Evolutionary conservation across 2,329 filamentous ascomycete species (phyloP).

Genomic region (Trichoderma koningii): DNA sequence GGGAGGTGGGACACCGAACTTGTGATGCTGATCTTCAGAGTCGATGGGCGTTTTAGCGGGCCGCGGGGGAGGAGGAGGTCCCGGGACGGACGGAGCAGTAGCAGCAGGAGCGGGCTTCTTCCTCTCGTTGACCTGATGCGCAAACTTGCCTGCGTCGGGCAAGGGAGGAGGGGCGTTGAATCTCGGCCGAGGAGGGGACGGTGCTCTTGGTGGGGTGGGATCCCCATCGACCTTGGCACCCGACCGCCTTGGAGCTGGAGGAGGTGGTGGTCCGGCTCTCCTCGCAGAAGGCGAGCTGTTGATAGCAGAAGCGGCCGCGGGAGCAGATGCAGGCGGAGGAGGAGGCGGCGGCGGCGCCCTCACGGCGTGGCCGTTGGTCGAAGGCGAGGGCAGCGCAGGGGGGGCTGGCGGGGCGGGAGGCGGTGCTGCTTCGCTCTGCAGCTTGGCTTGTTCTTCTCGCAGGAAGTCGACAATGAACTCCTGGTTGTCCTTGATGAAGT

Average conservation of each 20-base stretch:
- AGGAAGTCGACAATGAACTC: slow-evolving; percentile 69
- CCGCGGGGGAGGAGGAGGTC: slow-evolving; percentile 43
- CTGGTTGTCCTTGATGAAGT: slow-evolving; percentile 68
- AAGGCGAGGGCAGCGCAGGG: slow-evolving; percentile 34
- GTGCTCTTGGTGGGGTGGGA: slow-evolving; percentile 69
- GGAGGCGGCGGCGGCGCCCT: slow-evolving; percentile 43
- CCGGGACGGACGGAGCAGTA: slow-evolving; percentile 34
- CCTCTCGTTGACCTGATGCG: slow-evolving; percentile 49
- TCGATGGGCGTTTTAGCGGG: slow-evolving; percentile 73
- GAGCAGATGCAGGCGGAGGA: slow-evolving; percentile 33
- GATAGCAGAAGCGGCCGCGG: slow-evolving; percentile 18
- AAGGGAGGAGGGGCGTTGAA: slow-evolving; percentile 88
- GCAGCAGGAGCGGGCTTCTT: slow-evolving; percentile 27
- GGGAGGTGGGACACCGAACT: slow-evolving; percentile 77
- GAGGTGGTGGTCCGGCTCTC: slow-evolving; percentile 38
- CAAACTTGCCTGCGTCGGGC: slow-evolving; percentile 86
- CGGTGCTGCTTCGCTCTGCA: slow-evolving; percentile 22
- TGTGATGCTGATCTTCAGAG: slow-evolving; percentile 55
- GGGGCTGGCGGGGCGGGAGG: slow-evolving; percentile 20
- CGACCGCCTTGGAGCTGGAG: slow-evolving; percentile 59
- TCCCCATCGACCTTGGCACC: slow-evolving; percentile 61
- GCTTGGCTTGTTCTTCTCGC: slow-evolving; percentile 55
- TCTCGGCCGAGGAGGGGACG: slow-evolving; percentile 58
- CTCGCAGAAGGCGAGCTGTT: slow-evolving; percentile 25
- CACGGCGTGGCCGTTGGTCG: slow-evolving; percentile 40